Evolutionary conservation across 495 filamentous ascomycete genomes (phyloP).

Genomic region (Bombardia bombarda): DNA sequence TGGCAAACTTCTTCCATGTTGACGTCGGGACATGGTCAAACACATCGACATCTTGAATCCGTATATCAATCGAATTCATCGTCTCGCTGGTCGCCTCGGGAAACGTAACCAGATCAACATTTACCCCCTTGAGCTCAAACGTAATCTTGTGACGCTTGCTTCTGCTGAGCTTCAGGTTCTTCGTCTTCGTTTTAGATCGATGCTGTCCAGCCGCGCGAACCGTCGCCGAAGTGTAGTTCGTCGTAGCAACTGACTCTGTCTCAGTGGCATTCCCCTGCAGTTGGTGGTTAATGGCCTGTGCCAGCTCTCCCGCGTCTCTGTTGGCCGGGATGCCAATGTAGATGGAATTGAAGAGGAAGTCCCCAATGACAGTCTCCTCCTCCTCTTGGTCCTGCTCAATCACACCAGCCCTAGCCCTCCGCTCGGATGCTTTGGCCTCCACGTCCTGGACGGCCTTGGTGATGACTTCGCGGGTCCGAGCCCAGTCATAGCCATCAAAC

Average conservation of each 20-base stretch:
- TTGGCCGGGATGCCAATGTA: slow-evolving; percentile 91
- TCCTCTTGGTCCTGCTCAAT: slow-evolving; percentile 59
- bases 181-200: slow-evolving; percentile 38
- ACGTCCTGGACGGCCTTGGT: slow-evolving; percentile 79
- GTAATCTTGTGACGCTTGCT: slow-evolving; percentile 93
- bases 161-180: slow-evolving; percentile 65
- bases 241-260: slow-evolving; percentile 76
- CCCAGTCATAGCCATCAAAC: slow-evolving; percentile 98
- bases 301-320: slow-evolving; percentile 70
- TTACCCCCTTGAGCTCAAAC: slow-evolving; percentile 84
- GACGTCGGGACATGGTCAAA: slow-evolving; percentile 93
- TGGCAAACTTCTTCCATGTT: slow-evolving; percentile 97
- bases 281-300: slow-evolving; percentile 76
- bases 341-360: slow-evolving; percentile 97
- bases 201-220: slow-evolving; percentile 39
- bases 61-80: slow-evolving; percentile 76
- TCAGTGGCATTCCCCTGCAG: slow-evolving; percentile 83
- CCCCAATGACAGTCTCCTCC: slow-evolving; percentile 78
- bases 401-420: slow-evolving; percentile 42
- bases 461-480: slow-evolving; percentile 75
- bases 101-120: slow-evolving; percentile 76
- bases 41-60: slow-evolving; percentile 75
- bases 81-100: slow-evolving; percentile 72
- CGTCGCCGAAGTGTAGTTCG: slow-evolving; percentile 53
- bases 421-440: slow-evolving; percentile 70